Evolutionary conservation across 306 rosid species (phyloP), one percentile per base, ranked within the genome.

Genomic region (Citrullus mucosospermus): DNA sequence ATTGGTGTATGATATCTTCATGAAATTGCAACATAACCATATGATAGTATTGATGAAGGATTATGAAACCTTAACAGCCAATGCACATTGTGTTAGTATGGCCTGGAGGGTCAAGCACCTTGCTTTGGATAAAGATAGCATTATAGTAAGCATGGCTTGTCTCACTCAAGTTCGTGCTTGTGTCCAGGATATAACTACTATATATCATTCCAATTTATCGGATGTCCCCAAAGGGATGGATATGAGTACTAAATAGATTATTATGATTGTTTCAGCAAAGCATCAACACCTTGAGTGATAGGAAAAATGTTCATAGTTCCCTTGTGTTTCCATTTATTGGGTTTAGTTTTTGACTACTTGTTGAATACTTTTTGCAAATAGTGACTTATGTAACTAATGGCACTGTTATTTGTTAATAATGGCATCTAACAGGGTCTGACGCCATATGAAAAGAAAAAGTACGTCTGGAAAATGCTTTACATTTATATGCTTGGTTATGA

Each of bases 401-500:
- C 48, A 51, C 44, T 53, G 1, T 69, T 25, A 16, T 74, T 74
- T 53, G 63, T 32, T 28, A 53, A 16, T 5, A 53, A 70, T 78
- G 56, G 82, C 81, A 59, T 82, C 25, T 86, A 77, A 60, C 87
- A 96, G 99, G 97, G 93, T 83, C 83, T 96, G 87, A 83, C 97
- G 41, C 99, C 90, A 0, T 96, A 96, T 62, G 99, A 96, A 85
- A 96, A 96, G 89, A 96, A 96, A 89, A 96, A 96, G 84, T 96
- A 96, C 75, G 98, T 96, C 53, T 96, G 99, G 99, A 96, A 96
- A 87, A 93, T 96, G 98, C 98, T 96, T 63, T 96, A 96, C 91
- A 89, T 93, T 78, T 84, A 84, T 77, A 96, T 96, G 99, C 91
- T 96, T 83, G 99, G 99, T 39, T 96, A 93, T 86, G 99, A 96